Percentiles rank a stretch among this genome's conserved stretches.
Conservation (phyloP, 345 rosid genomes). For the Moringa oleifera region DNA sequence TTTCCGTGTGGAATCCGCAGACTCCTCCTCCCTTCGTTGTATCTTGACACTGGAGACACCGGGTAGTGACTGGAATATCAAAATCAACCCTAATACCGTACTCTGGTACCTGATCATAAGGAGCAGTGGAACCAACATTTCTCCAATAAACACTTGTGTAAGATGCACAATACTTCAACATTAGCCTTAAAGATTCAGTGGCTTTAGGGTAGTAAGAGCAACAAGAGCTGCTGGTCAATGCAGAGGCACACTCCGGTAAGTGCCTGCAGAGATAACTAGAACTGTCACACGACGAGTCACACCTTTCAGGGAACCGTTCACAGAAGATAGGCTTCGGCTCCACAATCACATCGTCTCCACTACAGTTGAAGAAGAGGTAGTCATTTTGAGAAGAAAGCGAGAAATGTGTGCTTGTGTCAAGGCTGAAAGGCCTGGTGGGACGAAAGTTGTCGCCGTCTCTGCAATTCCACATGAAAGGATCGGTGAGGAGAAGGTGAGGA, state of each 20-base stretch:
- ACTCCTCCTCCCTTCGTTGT: constrained; percentile 64
- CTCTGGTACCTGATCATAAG: constrained; percentile 68
- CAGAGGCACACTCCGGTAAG: constrained; percentile 62
- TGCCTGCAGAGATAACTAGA: constrained; percentile 86
- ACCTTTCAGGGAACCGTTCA: constrained; percentile 75
- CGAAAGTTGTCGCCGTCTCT: constrained; percentile 61
- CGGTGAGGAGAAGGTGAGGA: constrained; percentile 66
- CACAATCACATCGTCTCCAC: constrained; percentile 53
- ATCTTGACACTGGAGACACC: constrained; percentile 82
- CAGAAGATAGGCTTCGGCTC: constrained; percentile 86
- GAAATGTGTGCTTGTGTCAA: constrained; percentile 77
- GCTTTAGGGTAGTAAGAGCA: constrained; percentile 86
- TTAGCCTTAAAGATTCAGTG: constrained; percentile 73
- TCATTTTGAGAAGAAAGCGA: constrained; percentile 80
- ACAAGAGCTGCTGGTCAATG: constrained; percentile 50
- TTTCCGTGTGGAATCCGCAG: constrained; percentile 62
- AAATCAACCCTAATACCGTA: constrained; percentile 80
- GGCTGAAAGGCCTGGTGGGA: constrained; percentile 74
- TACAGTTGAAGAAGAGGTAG: constrained; percentile 88
- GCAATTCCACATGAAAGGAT: constrained; percentile 90
- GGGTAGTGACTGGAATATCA: constrained; percentile 69
- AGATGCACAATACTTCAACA: constrained; percentile 74
- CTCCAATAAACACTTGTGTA: constrained; percentile 89
- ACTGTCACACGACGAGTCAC: constrained; percentile 88
- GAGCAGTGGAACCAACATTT: constrained; percentile 36